Conservation (phyloP, 2,329 filamentous ascomycete species). For the Talaromyces sp. region DNA sequence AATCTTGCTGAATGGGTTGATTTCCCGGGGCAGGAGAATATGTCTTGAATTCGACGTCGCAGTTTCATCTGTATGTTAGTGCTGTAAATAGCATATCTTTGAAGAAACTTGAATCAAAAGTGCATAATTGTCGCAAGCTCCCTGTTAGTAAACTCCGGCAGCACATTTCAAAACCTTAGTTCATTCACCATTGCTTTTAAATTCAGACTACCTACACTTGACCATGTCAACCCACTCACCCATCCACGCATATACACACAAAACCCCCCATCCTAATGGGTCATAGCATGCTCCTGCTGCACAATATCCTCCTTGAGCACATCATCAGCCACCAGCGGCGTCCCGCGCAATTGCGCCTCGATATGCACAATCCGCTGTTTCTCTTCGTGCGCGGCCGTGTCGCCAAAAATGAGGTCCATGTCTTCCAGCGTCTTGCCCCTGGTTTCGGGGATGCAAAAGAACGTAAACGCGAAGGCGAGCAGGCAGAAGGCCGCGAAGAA, state of each 20-base stretch:
- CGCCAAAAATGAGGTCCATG: conserved; percentile 47
- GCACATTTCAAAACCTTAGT: not conserved
- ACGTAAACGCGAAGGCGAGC: conserved; percentile 28
- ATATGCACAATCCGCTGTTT: conserved; percentile 34
- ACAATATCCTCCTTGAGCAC: conserved; percentile 17
- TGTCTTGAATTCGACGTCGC: not conserved
- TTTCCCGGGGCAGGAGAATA: conserved; percentile 21
- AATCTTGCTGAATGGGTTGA: conserved; percentile 38
- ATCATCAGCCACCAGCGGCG: conserved; percentile 16
- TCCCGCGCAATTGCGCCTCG: conserved; percentile 30
- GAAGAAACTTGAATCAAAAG: not conserved
- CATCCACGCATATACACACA: not conserved
- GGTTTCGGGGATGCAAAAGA: conserved; percentile 31
- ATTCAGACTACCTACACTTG: not conserved
- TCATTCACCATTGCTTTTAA: not conserved
- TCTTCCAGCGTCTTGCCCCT: conserved; percentile 47
- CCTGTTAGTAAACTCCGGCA: too few species aligned
- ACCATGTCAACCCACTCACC: not conserved
- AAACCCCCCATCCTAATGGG: not conserved
- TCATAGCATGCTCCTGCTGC: conserved; percentile 16
- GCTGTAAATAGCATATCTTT: too few species aligned
- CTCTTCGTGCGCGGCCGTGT: conserved; percentile 33
- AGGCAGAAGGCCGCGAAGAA: conserved; percentile 35
- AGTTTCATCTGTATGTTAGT: not conserved
- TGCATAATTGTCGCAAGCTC: not conserved